phyloP scores from a whole-genome alignment of 352 stramenopile species.

The Salisapilia sapeloensis region DNA sequence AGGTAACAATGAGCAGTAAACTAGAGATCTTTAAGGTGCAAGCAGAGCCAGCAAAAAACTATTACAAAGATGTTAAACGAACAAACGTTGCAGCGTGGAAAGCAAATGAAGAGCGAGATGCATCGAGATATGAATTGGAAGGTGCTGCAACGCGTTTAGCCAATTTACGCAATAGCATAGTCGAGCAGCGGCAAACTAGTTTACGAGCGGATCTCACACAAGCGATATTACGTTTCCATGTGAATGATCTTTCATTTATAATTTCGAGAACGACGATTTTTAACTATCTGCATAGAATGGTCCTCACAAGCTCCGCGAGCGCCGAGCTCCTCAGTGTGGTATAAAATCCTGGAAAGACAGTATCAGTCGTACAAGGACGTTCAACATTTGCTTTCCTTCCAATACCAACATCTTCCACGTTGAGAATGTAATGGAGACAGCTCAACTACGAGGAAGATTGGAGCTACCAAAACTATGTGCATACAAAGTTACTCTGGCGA shows the following conservation, averaged over 20 bases:
- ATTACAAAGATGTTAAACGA: constrained; percentile 32
- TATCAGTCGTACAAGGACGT: too few relatives aligned
- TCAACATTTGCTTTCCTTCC: too few relatives aligned
- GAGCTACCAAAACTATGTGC: too few relatives aligned
- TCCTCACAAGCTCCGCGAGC: constrained; percentile 19
- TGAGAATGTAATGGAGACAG: too few relatives aligned
- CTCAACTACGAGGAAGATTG: too few relatives aligned
- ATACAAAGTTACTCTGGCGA: too few relatives aligned
- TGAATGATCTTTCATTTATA: constrained; percentile 6
- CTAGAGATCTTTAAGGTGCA: constrained; percentile 36
- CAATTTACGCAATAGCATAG: constrained; percentile 24
- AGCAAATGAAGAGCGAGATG: constrained; percentile 18
- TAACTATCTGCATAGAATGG: constrained; percentile 29
- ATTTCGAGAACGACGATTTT: background rate
- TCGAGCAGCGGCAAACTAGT: constrained; percentile 25
- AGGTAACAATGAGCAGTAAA: constrained; percentile 46
- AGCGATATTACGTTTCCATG: constrained; percentile 23
- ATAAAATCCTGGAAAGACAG: too few relatives aligned
- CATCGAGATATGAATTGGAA: constrained; percentile 43
- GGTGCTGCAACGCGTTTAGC: constrained; percentile 28
- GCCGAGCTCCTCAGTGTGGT: too few relatives aligned
- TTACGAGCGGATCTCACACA: constrained; percentile 21
- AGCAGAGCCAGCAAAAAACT: constrained; percentile 23
- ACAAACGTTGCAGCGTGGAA: constrained; percentile 45
- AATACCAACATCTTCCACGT: too few relatives aligned